Evolutionary conservation across 1,139 yeast species (phyloP).

Genomic region (Scheffersomyces titani): DNA sequence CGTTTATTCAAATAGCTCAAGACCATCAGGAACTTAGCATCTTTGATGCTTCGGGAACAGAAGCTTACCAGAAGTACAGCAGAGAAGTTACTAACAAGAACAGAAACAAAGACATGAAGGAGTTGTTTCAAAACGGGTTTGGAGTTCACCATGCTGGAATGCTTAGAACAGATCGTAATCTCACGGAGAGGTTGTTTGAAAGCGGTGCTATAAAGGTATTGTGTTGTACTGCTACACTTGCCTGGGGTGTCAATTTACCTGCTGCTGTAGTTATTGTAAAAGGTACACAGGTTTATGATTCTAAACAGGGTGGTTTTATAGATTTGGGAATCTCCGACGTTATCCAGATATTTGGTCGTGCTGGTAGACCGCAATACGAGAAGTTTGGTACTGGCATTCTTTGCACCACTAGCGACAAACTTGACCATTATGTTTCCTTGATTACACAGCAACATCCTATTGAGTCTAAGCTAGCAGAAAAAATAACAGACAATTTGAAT

Average conservation of each 20-base stretch:
- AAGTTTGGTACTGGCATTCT: slow-evolving; percentile 89
- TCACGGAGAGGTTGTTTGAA: slow-evolving; percentile 85
- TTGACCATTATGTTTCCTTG: slow-evolving; percentile 84
- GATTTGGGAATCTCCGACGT: slow-evolving; percentile 96
- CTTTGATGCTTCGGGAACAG: slow-evolving; percentile 62
- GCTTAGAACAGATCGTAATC: slow-evolving; percentile 86
- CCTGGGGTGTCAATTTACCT: slow-evolving; percentile 99
- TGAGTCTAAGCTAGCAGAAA: slow-evolving; percentile 77
- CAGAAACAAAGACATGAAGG: slow-evolving; percentile 77
- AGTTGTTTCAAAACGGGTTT: slow-evolving; percentile 78
- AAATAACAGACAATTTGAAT: slow-evolving; percentile 86
- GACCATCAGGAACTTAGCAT: slow-evolving; percentile 53
- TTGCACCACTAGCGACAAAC: slow-evolving; percentile 76
- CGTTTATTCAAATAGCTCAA: slow-evolving; percentile 70
- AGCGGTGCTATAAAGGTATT: slow-evolving; percentile 86
- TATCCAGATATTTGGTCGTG: slow-evolving; percentile 97
- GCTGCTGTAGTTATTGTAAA: slow-evolving; percentile 97
- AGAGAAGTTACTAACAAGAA: slow-evolving; percentile 70
- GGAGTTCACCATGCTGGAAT: slow-evolving; percentile 98
- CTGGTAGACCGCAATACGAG: slow-evolving; percentile 98
- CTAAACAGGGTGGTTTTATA: slow-evolving; percentile 91
- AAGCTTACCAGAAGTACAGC: slow-evolving; percentile 46
- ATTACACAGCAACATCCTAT: slow-evolving; percentile 96
- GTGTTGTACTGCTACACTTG: slow-evolving; percentile 95
- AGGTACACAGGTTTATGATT: slow-evolving; percentile 94